Conservation (phyloP, 1,284 basidiomycete species). For the Ganoderma boninense region DNA sequence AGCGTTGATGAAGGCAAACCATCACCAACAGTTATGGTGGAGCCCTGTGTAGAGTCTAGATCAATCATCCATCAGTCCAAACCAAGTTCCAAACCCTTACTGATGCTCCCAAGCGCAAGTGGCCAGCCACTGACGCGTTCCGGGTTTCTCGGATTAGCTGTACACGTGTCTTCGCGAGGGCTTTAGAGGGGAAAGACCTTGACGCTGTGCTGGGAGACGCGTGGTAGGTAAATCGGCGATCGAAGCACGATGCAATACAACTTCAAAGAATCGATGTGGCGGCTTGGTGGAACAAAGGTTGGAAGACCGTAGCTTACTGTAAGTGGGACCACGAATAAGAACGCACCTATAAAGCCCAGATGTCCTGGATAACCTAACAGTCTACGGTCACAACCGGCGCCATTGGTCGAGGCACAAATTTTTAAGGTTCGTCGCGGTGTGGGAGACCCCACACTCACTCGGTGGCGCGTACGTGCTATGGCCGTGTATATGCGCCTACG, state of each 20-base stretch:
- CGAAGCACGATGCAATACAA: background rate
- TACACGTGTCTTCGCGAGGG: background rate
- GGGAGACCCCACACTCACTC: background rate
- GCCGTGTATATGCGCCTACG: background rate
- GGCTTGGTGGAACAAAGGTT: too few species aligned
- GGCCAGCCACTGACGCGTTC: background rate
- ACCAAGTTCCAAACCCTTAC: background rate
- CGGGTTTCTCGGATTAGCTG: background rate
- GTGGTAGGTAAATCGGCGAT: background rate
- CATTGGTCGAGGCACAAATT: background rate
- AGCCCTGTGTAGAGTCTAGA: background rate
- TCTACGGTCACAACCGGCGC: background rate
- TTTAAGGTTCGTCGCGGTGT: background rate
- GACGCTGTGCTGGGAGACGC: background rate
- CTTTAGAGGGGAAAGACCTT: background rate
- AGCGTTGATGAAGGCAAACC: background rate
- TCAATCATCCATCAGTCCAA: conserved; percentile 4
- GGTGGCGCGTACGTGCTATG: background rate
- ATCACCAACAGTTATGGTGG: background rate
- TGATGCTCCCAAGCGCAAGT: background rate
- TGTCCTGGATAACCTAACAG: background rate
- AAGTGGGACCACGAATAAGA: background rate
- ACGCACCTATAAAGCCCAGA: background rate
- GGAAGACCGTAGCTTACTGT: background rate
- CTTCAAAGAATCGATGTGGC: background rate